phyloP scores from a whole-genome alignment of 306 rosid species.

The Fagus crenata region DNA sequence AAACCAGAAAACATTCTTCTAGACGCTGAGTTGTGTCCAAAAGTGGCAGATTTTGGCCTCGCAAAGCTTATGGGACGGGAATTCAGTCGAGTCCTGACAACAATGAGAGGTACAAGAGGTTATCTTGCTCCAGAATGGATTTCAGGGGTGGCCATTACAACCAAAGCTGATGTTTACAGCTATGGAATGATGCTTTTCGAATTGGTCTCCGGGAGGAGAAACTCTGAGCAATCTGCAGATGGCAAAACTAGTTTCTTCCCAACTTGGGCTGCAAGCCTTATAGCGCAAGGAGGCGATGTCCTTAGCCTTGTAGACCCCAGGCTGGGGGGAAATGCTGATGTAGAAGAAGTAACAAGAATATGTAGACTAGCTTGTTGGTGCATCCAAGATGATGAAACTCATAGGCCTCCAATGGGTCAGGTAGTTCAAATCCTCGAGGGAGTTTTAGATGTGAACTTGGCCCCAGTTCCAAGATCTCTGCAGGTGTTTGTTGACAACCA shows the following conservation, averaged over 20 bases:
- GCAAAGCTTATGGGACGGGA: conserved; percentile 89
- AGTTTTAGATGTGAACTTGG: conserved; percentile 48
- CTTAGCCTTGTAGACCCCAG: conserved; percentile 54
- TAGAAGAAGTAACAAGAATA: conserved; percentile 47
- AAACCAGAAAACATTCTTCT: conserved; percentile 95
- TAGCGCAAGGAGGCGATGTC: conserved; percentile 46
- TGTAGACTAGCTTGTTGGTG: conserved; percentile 85
- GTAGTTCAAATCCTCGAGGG: conserved; percentile 82
- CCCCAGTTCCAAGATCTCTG: conserved; percentile 66
- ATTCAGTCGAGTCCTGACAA: conserved; percentile 81
- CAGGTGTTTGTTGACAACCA: conserved; percentile 50
- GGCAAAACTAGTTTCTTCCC: conserved; percentile 64
- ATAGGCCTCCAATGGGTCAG: conserved; percentile 78
- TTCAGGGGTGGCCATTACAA: conserved; percentile 76
- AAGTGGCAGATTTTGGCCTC: conserved; percentile 87
- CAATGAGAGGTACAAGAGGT: conserved; percentile 95
- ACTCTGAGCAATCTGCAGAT: conserved; percentile 62
- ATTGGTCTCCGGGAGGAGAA: conserved; percentile 72
- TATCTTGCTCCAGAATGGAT: conserved; percentile 95
- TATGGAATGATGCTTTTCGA: conserved; percentile 94
- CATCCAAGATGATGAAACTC: conserved; percentile 70
- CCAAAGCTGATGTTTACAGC: conserved; percentile 90
- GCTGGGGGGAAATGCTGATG: conserved; percentile 50
- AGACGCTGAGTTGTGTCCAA: conserved; percentile 63
- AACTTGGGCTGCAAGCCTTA: conserved; percentile 44